Base-by-base conservation (phyloP, 148 eudicot genomes). In the Linanthus parryae region DNA sequence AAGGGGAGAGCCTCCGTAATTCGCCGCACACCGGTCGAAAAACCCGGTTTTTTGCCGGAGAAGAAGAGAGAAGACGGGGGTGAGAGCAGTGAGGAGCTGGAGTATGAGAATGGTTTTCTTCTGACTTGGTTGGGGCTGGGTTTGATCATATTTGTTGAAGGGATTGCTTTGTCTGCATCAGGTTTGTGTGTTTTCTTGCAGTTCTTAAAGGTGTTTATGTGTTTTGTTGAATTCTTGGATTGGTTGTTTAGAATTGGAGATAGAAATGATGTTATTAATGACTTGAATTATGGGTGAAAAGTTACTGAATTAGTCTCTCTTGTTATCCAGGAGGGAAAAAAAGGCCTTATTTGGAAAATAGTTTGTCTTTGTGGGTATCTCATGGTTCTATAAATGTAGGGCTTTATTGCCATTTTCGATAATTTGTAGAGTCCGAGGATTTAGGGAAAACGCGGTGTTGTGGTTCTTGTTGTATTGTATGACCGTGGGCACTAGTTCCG, bases 61-160 rank as follows among this genome's bases (percentile, higher is more conserved):
- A 61, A 63, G 34, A 21, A 61, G 39, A 61, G 69, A 29, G 29
- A 43, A 34, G 80, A 46, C 2, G 70, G 59, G 48, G 72, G 21
- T 48, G 10, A 23, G 56, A 61, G 54, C 19, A 54, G 70, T 46
- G 81, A 80, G 30, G 72, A 56, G 61, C 19, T 42, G 1, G 52
- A 47, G 49, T 70, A 48, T 36, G 97, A 89, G 69, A 69, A 52
- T 48, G 90, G 80, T 24, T 89, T 89, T 48, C 67, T 85, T 53
- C 71, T 89, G 34, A 35, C 83, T 54, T 89, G 97, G 97, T 62
- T 73, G 36, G 95, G 77, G 5, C 88, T 89, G 24, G 97, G 95
- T 31, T 66, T 57, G 15, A 7, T 84, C 27, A 76, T 88, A 67
- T 63, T 88, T 31, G 56, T 78, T 26, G 57, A 88, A 71, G 96